These are phyloP conservation scores for Sherardia arvensis DNA, from an alignment of 257 asterid genomes.

Conservation along the genomic window DNA sequence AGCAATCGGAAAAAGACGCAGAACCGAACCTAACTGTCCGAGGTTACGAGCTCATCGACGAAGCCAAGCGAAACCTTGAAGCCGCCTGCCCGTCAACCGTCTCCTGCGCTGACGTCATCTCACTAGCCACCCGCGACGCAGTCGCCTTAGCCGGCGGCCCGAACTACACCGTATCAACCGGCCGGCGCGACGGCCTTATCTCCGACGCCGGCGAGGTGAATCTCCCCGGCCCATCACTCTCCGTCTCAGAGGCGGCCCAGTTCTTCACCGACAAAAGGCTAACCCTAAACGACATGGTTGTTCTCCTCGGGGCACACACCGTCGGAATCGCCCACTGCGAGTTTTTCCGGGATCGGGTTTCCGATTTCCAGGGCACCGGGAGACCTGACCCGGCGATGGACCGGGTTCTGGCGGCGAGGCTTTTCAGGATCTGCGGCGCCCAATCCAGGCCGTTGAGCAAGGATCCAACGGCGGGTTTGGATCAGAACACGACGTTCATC, in stretches of 20 bases:
- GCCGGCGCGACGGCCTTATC: conserved; percentile 54
- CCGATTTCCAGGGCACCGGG: conserved; percentile 42
- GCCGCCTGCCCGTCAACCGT: conserved; percentile 45
- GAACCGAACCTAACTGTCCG: conserved; percentile 22
- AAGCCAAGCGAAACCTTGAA: conserved; percentile 44
- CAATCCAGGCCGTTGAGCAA: conserved; percentile 9
- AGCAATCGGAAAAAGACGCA: conserved; percentile 21
- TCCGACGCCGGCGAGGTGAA: conserved; percentile 35
- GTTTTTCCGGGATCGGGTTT: conserved; percentile 48
- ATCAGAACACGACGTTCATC: conserved; percentile 50
- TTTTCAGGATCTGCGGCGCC: conserved; percentile 32
- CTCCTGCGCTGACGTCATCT: conserved; percentile 69
- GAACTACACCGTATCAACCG: conserved; percentile 40
- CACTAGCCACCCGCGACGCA: conserved; percentile 70
- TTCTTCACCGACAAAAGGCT: conserved; percentile 39
- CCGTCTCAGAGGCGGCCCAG: conserved; percentile 26
- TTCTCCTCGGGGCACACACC: conserved; percentile 73
- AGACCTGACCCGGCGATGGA: conserved; percentile 52
- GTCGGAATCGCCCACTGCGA: conserved; percentile 67
- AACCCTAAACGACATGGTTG: conserved; percentile 50
- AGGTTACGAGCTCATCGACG: conserved; percentile 54
- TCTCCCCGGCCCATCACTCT: conserved; percentile 46
- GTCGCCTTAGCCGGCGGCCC: conserved; percentile 65
- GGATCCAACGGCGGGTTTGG: conserved; percentile 47
- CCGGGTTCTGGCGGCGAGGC: conserved; percentile 28